Evolutionary conservation across 805 yeast species (phyloP), one percentile per base, ranked within the genome.

Genomic region (Candida incommunis): DNA sequence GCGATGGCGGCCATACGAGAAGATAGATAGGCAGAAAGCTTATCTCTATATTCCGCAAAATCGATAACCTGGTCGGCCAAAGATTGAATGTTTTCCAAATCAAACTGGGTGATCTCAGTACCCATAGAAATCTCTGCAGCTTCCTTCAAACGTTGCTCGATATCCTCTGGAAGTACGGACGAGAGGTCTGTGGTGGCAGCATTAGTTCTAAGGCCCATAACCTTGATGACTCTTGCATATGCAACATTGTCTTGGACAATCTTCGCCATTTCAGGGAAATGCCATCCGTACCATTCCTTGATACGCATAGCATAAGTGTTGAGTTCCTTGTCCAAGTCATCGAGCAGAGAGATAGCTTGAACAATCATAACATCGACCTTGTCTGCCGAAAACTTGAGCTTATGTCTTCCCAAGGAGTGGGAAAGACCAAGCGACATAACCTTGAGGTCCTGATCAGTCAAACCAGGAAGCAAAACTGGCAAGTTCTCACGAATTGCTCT

Each of bases 201-300:
- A 59, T 84, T 86, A 45, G 95, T 74, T 72, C 98, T 79, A 56
- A 84, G 69, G 55, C 97, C 97, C 96, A 92, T 87, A 56, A 80
- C 73, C 67, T 87, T 75, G 61, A 92, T 84, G 56, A 87, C 83
- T 71, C 94, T 82, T 50, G 97, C 97, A 66, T 79, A 90, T 41
- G 96, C 96, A 57, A 85, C 90, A 54, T 95, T 88, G 69, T 90
- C 98, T 54, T 82, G 79, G 57, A 92, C 83, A 65, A 90, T 86
- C 75, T 92, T 92, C 59, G 96, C 96, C 78, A 92, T 78, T 68
- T 92, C 98, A 34, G 98, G 98, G 80, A 92, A 92, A 68, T 92
- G 98, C 98, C 98, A 92, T 54, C 98, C 98, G 70, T 92, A 92
- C 98, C 98, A 92, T 71, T 92, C 98, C 71, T 90, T 92, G 69